Evolutionary conservation across 768 basidiomycete species (phyloP).

Genomic region (Mycena haematopus): DNA sequence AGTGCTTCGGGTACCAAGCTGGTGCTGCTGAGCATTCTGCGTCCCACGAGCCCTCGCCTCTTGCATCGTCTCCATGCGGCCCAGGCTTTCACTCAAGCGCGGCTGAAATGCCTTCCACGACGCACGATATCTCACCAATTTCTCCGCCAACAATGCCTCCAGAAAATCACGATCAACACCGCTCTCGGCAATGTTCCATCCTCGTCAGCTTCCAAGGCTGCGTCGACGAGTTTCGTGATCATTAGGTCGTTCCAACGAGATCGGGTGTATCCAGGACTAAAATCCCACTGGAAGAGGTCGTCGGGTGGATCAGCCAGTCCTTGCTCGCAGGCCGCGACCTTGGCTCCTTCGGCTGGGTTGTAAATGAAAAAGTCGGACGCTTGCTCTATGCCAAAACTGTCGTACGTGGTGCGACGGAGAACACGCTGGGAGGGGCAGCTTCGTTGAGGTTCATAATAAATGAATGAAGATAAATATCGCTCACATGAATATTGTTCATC

Average conservation of each 20-base stretch:
- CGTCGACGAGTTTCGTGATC: conserved; percentile 17
- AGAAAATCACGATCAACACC: conserved; percentile 17
- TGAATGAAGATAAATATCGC: conserved; percentile 5
- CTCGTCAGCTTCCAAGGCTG: conserved; percentile 10
- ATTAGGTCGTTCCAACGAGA: conserved; percentile 25
- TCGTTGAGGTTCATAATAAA: conserved; percentile 15
- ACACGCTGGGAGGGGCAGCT: conserved; percentile 11
- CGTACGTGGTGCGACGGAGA: conserved; percentile 16
- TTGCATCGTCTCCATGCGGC: conserved; percentile 16
- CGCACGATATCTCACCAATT: conserved; percentile 8
- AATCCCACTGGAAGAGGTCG: conserved; percentile 22
- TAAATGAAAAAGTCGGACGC: conserved; percentile 19
- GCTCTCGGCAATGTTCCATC: conserved; percentile 8
- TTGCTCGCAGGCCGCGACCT: conserved; percentile 14
- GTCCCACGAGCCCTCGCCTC: conserved; percentile 22
- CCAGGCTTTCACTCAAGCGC: conserved; percentile 6
- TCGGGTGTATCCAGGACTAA: conserved; percentile 17
- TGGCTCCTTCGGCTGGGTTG: conserved; percentile 9
- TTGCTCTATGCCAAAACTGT: conserved; percentile 16
- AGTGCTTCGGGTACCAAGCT: conserved; percentile 13
- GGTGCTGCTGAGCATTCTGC: conserved; percentile 10
- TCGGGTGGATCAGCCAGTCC: conserved; percentile 4
- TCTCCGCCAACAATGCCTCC: conserved; percentile 16
- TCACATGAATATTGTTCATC: conserved; percentile 11
- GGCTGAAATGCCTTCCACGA: conserved; percentile 25